Conservation (phyloP, 2,329 filamentous ascomycete species). For the Diaporthe sp. region DNA sequence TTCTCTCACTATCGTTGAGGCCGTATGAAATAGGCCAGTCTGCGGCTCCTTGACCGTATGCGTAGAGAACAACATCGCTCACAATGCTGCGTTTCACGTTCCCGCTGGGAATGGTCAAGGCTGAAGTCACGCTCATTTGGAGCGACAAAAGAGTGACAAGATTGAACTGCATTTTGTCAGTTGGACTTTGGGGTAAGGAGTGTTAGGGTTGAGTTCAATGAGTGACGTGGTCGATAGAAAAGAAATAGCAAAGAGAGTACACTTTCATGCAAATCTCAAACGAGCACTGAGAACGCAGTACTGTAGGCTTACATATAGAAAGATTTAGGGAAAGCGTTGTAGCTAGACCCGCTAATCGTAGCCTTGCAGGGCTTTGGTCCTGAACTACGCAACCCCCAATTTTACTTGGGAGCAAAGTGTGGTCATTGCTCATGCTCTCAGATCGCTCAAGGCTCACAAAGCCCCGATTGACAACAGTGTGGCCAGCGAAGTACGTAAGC, state of each 20-base stretch:
- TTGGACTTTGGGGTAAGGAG: not conserved
- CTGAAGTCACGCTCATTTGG: not conserved
- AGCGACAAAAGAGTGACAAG: conserved; percentile 11
- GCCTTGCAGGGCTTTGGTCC: not conserved
- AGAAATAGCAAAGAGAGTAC: not conserved
- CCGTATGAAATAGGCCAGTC: conserved; percentile 43
- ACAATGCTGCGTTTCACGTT: conserved; percentile 39
- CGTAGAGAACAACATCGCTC: conserved; percentile 42
- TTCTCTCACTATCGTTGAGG: conserved; percentile 40
- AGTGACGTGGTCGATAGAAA: not conserved
- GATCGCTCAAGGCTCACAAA: not conserved
- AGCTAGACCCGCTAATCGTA: not conserved
- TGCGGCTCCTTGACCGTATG: conserved; percentile 42
- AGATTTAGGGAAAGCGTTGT: not conserved
- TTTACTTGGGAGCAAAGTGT: not conserved
- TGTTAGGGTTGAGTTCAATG: not conserved
- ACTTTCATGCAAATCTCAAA: not conserved
- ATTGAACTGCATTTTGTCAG: not conserved
- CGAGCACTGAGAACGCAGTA: not conserved
- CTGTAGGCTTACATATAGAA: not conserved
- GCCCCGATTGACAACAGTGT: too few species aligned
- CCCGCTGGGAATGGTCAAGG: conserved; percentile 15
- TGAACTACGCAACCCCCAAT: not conserved
- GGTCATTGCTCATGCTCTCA: not conserved
- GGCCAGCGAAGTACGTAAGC: not conserved